Percentiles rank a stretch among this genome's conserved stretches.
Conservation (phyloP, 495 filamentous ascomycete genomes). For the Penicillium roqueforti region DNA sequence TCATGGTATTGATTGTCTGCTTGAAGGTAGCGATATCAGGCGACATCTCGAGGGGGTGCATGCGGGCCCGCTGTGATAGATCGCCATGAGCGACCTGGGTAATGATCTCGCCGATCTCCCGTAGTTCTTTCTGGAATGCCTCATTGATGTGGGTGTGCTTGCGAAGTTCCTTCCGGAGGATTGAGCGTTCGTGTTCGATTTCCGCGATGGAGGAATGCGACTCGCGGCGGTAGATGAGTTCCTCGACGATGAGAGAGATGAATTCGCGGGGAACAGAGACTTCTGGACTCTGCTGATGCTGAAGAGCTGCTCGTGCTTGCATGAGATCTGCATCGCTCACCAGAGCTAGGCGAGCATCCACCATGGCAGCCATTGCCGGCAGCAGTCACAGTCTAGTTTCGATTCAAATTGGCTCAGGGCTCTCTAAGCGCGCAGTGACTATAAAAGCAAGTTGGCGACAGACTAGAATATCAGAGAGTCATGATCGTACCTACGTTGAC, state of each 20-base stretch:
- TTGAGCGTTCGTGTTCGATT: conserved; percentile 49
- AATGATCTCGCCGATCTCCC: conserved; percentile 89
- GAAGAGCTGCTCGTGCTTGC: conserved; percentile 59
- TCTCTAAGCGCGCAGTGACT: not conserved
- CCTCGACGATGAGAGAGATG: conserved; percentile 50
- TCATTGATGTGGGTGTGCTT: conserved; percentile 92
- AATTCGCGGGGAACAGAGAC: conserved; percentile 59
- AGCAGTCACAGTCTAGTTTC: not conserved
- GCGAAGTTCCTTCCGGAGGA: conserved; percentile 74
- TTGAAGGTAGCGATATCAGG: conserved; percentile 93
- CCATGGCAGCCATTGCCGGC: conserved; percentile 20
- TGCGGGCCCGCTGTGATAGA: conserved; percentile 83
- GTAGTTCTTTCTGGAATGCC: conserved; percentile 86
- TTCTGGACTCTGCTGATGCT: conserved; percentile 61
- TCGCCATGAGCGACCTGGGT: conserved; percentile 87
- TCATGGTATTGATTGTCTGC: conserved; percentile 86
- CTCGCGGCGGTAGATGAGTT: conserved; percentile 36
- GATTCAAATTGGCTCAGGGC: not conserved
- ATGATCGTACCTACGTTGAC: not conserved
- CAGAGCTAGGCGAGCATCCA: conserved; percentile 20
- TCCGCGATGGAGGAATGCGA: conserved; percentile 19
- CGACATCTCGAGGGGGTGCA: conserved; percentile 88
- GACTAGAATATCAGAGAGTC: not conserved
- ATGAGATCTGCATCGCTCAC: conserved; percentile 60
- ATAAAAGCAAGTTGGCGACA: not conserved